Evolutionary conservation across 192 early-diverging fungal genomes (phyloP).

Genomic region (Pilaira anomala): DNA sequence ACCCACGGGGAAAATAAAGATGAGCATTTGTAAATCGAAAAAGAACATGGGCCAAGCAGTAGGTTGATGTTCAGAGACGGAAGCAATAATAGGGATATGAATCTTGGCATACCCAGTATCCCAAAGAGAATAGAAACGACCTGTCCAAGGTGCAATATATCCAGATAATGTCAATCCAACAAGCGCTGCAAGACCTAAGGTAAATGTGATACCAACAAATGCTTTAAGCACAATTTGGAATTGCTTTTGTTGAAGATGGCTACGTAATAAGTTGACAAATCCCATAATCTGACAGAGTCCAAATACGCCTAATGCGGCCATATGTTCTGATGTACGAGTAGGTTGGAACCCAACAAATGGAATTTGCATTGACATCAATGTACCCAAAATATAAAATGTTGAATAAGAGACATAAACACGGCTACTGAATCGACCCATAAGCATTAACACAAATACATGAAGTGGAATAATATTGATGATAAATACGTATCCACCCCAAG

Average conservation of each 20-base stretch:
- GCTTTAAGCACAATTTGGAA: slow-evolving; percentile 79
- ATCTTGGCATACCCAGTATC: slow-evolving; percentile 99
- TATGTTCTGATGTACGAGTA: slow-evolving; percentile 95
- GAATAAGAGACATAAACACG: slow-evolving; percentile 96
- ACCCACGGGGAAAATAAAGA: slow-evolving; percentile 95
- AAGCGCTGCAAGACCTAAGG: slow-evolving; percentile 59
- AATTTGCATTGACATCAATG: slow-evolving; percentile 96
- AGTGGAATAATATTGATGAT: slow-evolving; percentile 99
- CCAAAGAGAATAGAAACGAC: slow-evolving; percentile 99
- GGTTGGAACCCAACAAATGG: slow-evolving; percentile 99
- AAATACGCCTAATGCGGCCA: slow-evolving; percentile 97
- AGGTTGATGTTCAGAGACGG: slow-evolving; percentile 99
- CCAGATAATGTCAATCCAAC: slow-evolving; percentile 76
- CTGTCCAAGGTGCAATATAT: slow-evolving; percentile 96
- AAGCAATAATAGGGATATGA: slow-evolving; percentile 99
- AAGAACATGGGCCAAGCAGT: slow-evolving; percentile 99
- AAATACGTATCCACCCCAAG: slow-evolving; percentile 99
- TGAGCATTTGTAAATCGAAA: slow-evolving; percentile 97
- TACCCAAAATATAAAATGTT: slow-evolving; percentile 97
- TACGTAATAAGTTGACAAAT: slow-evolving; percentile 82
- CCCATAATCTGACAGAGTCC: slow-evolving; percentile 94
- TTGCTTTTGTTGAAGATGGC: slow-evolving; percentile 75
- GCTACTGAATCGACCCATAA: slow-evolving; percentile 95
- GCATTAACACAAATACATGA: slow-evolving; percentile 88
- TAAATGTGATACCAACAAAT: slow-evolving; percentile 52